Evolutionary conservation across 2,329 filamentous ascomycete genomes (phyloP), one percentile per base, ranked within the genome.

Genomic region (Colletotrichum caudatum): DNA sequence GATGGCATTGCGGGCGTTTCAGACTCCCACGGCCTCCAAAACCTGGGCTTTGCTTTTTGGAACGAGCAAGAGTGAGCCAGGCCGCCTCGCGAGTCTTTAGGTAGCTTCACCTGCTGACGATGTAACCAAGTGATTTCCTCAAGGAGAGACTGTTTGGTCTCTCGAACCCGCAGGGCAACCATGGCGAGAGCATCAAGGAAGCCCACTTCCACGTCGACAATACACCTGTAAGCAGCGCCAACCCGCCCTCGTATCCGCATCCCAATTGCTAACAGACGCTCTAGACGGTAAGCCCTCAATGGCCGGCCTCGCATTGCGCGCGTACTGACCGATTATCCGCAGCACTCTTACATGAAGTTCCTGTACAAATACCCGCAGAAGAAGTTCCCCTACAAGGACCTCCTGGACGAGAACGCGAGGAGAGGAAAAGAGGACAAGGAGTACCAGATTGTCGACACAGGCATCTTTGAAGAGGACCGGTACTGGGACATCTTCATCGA

Each of bases 401-500:
- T 98, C 58, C 84, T 97, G 75, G 86, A 93, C 74, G 94, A 97
- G 78, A 98, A 97, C 79, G 94, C 91, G 54, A 89, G 87, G 75
- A 90, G 95, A 74, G 87, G 88, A 67, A 93, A 92, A 80, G 80
- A 90, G 76, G 95, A 98, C 74, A 89, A 89, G 59, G 95, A 98
- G 80, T 98, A 97, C 82, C 95, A 98, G 80, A 89, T 98, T 66
- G 87, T 94, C 66, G 95, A 98, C 80, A 97, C 95, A 0, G 94
- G 92, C 53, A 86, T 92, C 63, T 98, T 98, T 79, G 90, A 96
- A 60, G 93, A 98, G 60, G 89, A 97, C 82, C 87, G 92, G 74
- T 98, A 98, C 84, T 98, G 95, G 93, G 95, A 98, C 80, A 97
- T 98, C 76, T 93, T 95, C 79, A 98, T 98, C 74, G 95, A 98